These are phyloP conservation scores for Arthroderma uncinatum DNA, from an alignment of 2,329 filamentous ascomycete genomes.

Conservation along the genomic window DNA sequence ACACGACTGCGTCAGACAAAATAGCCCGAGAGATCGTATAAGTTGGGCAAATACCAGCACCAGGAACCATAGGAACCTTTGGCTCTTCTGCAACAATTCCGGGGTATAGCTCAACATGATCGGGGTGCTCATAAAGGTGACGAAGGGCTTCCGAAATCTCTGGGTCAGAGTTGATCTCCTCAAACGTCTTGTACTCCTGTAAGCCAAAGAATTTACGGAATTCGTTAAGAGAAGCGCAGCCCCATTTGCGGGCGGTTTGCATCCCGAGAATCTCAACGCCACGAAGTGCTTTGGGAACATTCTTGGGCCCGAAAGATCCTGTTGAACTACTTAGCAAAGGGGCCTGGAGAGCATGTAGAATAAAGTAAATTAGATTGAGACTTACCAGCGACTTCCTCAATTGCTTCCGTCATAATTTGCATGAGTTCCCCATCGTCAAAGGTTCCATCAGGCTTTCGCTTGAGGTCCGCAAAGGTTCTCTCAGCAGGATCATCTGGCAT, in stretches of 20 bases:
- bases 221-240: conserved; percentile 36
- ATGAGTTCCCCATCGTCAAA: conserved; percentile 61
- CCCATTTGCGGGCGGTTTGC: conserved; percentile 61
- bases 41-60: conserved; percentile 29
- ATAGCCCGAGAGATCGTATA: conserved; percentile 32
- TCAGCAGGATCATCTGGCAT: conserved; percentile 51
- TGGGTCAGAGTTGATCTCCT: conserved; percentile 47
- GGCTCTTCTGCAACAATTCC: conserved; percentile 45
- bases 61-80: conserved; percentile 29
- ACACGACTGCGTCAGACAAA: conserved; percentile 35
- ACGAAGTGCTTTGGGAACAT: conserved; percentile 61
- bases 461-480: conserved; percentile 51
- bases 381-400: conserved; percentile 59
- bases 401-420: conserved; percentile 49
- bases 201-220: conserved; percentile 54
- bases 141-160: conserved; percentile 47
- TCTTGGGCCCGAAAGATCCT: conserved; percentile 48
- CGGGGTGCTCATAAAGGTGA: conserved; percentile 51
- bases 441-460: conserved; percentile 49
- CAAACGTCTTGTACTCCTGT: conserved; percentile 45
- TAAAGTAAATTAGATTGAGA: conserved; percentile 23
- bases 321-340: not conserved
- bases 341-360: not conserved
- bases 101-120: conserved; percentile 59
- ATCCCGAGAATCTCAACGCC: conserved; percentile 71